These are phyloP conservation scores for Platanus orientalis DNA, from an alignment of 164 flowering plant genomes.

Conservation along the genomic window DNA sequence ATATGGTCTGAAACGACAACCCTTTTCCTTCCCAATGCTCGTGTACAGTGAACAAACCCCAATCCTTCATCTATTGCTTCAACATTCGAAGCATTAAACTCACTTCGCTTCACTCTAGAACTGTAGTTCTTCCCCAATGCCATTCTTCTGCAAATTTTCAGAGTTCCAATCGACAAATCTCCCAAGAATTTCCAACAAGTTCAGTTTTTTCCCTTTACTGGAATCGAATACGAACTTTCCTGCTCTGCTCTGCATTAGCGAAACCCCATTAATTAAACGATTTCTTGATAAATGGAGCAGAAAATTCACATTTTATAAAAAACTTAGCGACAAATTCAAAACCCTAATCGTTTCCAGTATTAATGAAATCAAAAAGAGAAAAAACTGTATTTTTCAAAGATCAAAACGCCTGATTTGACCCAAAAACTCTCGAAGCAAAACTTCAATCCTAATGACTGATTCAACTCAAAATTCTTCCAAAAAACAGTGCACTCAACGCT, in stretches of 20 bases:
- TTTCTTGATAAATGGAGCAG: no score
- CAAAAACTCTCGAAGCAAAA: no score
- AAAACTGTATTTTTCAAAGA: no score
- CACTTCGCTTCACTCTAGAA: constrained; percentile 3
- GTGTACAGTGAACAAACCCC: constrained; percentile 7
- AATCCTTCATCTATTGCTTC: constrained; percentile 3
- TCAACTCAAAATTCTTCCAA: no score
- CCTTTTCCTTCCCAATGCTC: constrained; percentile 18
- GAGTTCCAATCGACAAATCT: neutral
- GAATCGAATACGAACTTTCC: neutral
- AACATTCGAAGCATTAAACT: neutral
- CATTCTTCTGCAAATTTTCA: constrained; percentile 1
- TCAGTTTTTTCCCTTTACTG: no score
- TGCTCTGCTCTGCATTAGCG: neutral
- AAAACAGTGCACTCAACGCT: no score
- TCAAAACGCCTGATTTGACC: no score
- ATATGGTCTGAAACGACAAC: neutral
- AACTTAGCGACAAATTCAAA: no score
- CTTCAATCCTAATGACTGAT: no score
- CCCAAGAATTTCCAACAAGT: neutral
- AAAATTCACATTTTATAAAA: no score
- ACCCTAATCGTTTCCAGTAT: no score
- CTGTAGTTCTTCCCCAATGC: constrained; percentile 6
- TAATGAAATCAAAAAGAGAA: no score
- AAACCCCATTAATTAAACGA: neutral